Base-by-base conservation (phyloP, 78 protist species). In the Guillardia theta region DNA sequence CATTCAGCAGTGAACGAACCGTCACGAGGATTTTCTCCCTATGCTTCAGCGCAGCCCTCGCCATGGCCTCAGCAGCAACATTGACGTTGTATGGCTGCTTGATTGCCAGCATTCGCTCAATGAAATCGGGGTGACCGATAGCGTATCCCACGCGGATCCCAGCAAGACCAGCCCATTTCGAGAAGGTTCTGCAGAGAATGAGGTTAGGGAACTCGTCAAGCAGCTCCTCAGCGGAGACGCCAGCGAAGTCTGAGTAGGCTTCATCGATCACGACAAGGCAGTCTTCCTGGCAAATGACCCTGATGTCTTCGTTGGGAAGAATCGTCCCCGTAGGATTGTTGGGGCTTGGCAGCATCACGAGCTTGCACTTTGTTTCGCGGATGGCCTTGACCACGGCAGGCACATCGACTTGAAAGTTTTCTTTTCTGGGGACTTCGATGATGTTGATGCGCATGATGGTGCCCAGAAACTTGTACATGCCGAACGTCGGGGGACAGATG, bases 311-410 rank as follows among this genome's bases (percentile, higher is more conserved):
- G 94, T 92, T 64, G 54, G 87, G 83, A 45, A 83, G 48, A 24
- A 93, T 77, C 3, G 48, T 83, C 64, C 95, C 95, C 15, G 95
- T 93, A 48, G 95, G 95, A 54, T 93, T 93, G 95, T 93, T 93
- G 46, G 95, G 95, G 39, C 87, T 54, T 1, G 87, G 50, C 12
- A 93, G 83, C 47, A 54, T 64, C 48, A 80, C 50, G 33, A 78
- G 90, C 53, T 43, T 37, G 90, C 90, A 78, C 50, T 43, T 78
- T 46, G 39, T 18, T 50, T 1, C 33, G 44, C 90, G 90, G 37
- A 78, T 30, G 1, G 90, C 90, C 90, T 46, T 50, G 37, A 78
- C 90, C 90, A 78, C 90, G 53, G 44, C 90, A 18, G 1, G 53
- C 47, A 78, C 90, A 48, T 78, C 90, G 53, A 78, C 90, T 64